Conservation (phyloP, 371 early-diverging fungal genomes). For the Mucor saturninus region DNA sequence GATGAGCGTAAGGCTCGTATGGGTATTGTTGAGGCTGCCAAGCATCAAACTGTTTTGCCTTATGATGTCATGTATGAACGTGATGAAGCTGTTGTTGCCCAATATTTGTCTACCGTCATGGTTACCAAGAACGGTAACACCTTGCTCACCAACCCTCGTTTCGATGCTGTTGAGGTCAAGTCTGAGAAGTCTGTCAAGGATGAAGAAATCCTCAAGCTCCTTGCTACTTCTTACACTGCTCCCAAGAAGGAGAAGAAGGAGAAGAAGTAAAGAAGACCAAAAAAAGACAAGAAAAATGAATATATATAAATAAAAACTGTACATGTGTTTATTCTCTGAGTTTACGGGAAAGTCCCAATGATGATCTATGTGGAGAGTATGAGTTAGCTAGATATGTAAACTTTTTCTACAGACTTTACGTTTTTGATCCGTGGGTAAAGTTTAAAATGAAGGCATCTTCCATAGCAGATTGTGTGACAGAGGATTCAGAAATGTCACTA, state of each 20-base stretch:
- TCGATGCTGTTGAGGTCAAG: slow-evolving; percentile 69
- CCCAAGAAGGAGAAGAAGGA: slow-evolving; percentile 34
- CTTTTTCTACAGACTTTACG: slow-evolving; percentile 34
- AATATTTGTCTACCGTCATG: slow-evolving; percentile 90
- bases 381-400: not conserved
- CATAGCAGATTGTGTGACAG: slow-evolving; percentile 64
- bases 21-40: slow-evolving; percentile 91
- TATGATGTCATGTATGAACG: slow-evolving; percentile 88
- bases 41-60: slow-evolving; percentile 80
- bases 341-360: slow-evolving; percentile 23
- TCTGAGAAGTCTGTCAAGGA: slow-evolving; percentile 80
- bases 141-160: slow-evolving; percentile 73
- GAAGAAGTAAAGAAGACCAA: slow-evolving; percentile 15
- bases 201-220: slow-evolving; percentile 69
- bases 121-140: slow-evolving; percentile 85
- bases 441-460: slow-evolving; percentile 65
- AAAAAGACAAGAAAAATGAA: slow-evolving; percentile 8
- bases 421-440: slow-evolving; percentile 58
- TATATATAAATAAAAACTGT: not conserved
- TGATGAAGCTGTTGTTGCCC: slow-evolving; percentile 81
- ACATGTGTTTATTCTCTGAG: slow-evolving; percentile 5
- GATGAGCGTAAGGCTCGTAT: slow-evolving; percentile 91
- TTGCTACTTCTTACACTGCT: slow-evolving; percentile 53
- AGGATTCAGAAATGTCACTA: slow-evolving; percentile 64
- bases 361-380: slow-evolving; percentile 10